Evolutionary conservation across 495 filamentous ascomycete genomes (phyloP), one percentile per base, ranked within the genome.

Genomic region (Daldinia loculata): DNA sequence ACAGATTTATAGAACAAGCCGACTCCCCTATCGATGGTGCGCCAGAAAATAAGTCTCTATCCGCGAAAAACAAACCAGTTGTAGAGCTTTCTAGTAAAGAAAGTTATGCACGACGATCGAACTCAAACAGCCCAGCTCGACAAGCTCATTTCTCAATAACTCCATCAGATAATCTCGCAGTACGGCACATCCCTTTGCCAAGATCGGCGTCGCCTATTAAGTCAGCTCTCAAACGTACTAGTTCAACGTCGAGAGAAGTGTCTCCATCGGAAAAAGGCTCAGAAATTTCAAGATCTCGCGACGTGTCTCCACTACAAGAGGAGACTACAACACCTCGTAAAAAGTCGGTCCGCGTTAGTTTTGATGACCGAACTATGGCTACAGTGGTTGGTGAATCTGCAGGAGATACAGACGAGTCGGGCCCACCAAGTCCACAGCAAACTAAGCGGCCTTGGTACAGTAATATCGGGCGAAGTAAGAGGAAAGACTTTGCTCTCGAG

Each of bases 171-270:
- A 87, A 70, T 77, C 86, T 78, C 76, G 84, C 61, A 67, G 90
- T 78, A 78, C 89, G 86, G 65, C 93, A 97, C 76, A 84, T 90
- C 55, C 94, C 94, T 26, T 92, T 91, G 15, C 88, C 90, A 19
- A 85, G 94, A 55, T 94, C 94, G 0, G 81, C 92, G 1, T 97
- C 94, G 0, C 94, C 94, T 26, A 89, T 87, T 4, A 97, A 97
- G 75, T 95, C 94, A 14, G 94, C 94, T 0, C 70, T 97, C 72
- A 97, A 97, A 70, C 84, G 88, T 48, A 81, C 67, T 24, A 82
- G 89, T 22, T 85, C 91, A 8, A 79, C 81, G 5, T 80, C 76
- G 15, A 83, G 85, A 3, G 78, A 84, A 41, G 65, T 75, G 1
- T 83, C 82, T 5, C 80, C 81, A n/a, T 79, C 81, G 26, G 80